Evolutionary conservation across 2,329 filamentous ascomycete species (phyloP), one percentile per base, ranked within the genome.

Genomic region (Talaromyces islandicus): DNA sequence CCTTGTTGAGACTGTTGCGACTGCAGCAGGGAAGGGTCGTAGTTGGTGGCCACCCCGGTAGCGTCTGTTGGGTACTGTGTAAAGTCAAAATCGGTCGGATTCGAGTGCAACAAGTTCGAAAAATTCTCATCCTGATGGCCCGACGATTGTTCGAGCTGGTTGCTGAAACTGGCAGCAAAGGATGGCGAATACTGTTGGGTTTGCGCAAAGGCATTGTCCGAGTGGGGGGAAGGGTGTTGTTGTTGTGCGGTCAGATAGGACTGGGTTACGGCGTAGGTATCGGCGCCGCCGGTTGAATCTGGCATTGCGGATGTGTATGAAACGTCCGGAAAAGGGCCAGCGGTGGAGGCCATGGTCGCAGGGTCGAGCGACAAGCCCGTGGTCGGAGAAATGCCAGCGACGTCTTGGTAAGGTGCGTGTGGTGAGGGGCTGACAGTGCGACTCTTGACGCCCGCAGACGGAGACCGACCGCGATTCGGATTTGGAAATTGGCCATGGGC

Each of bases 391-490:
- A 52, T 52, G 12, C 17, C 48, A 52, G 24, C 17, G 7, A n/a
- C 25, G 58, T 74, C 69, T 35, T 75, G 70, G 67, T 74, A 77
- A 41, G 68, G 69, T n/a, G 66, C 59, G 52, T 76, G 75, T 51
- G 71, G 68, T 54, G 76, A 77, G 58, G 73, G 74, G 70, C 77
- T 79, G 67, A 77, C 68, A 63, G 73, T 73, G 64, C 73, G 75
- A 68, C 68, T 71, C 62, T 74, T 71, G 67, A 72, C 67, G 59
- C 70, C 69, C 52, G 64, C 70, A 11, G 73, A 73, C 54, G 71
- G 66, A 57, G 75, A 75, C 63, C 72, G 70, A 59, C 71, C 75
- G 64, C 75, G 68, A 61, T 58, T 61, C 17, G 59, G 68, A 61
- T 58, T 61, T 11, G 59, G 53, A 46, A 57, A 60, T 41, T 53